These are phyloP conservation scores for Pythium monospermum DNA, from an alignment of 352 stramenopile genomes.

Conservation along the genomic window DNA sequence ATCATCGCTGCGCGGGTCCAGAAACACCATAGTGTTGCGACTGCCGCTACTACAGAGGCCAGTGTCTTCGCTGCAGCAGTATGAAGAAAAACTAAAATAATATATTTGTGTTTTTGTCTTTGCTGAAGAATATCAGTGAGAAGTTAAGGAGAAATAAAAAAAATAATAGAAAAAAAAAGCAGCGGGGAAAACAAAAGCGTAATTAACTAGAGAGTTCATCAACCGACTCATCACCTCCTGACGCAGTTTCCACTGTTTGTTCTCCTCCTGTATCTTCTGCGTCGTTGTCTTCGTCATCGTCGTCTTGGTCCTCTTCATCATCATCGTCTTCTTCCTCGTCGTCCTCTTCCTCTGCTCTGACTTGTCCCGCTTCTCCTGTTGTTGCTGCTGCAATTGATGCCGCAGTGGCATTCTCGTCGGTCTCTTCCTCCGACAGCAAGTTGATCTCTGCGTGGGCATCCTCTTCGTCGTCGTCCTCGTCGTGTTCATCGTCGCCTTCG, in stretches of 20 bases:
- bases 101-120: neutral
- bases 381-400: too few species aligned
- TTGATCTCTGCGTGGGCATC: slow-evolving; percentile 31
- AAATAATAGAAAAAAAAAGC: slow-evolving; percentile 5
- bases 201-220: slow-evolving; percentile 19
- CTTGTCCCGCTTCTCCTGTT: slow-evolving; percentile 19
- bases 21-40: slow-evolving; percentile 28
- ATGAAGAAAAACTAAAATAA: neutral
- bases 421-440: slow-evolving; percentile 49
- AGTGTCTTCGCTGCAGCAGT: neutral
- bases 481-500: neutral
- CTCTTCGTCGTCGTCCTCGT: slow-evolving; percentile 22
- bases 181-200: too few species aligned
- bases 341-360: slow-evolving; percentile 20
- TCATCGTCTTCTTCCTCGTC: slow-evolving; percentile 18
- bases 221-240: slow-evolving; percentile 20
- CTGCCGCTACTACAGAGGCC: neutral
- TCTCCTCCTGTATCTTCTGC: slow-evolving; percentile 23
- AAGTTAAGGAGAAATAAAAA: slow-evolving; percentile 1
- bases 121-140: too few species aligned
- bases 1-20: slow-evolving; percentile 65
- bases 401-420: too few species aligned
- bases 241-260: slow-evolving; percentile 21
- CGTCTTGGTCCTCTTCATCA: slow-evolving; percentile 18
- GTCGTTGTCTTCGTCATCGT: slow-evolving; percentile 23